Evolutionary conservation across 345 rosid genomes (phyloP).

Genomic region (Bruguiera sexangula): DNA sequence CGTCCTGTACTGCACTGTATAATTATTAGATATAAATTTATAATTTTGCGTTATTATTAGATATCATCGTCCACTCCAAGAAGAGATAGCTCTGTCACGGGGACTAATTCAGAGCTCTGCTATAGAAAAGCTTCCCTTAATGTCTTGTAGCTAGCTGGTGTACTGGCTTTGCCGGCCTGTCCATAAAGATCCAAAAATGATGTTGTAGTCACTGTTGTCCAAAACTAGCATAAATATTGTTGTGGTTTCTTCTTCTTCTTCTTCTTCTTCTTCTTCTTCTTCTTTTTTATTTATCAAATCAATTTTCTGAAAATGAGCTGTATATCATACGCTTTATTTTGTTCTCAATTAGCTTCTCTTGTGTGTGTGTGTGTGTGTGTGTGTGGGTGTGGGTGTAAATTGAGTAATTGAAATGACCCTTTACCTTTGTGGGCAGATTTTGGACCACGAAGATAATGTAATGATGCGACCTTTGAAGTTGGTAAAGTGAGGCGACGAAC

Average conservation of each 20-base stretch:
- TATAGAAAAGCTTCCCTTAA: neutral
- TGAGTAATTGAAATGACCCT: neutral
- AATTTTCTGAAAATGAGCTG: too few relatives aligned
- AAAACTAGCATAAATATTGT: neutral
- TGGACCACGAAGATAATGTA: slow-evolving; percentile 93
- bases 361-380: neutral
- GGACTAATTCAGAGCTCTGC: neutral
- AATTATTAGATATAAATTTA: too few relatives aligned
- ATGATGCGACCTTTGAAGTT: slow-evolving; percentile 88
- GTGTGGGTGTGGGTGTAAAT: neutral
- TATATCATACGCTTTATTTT: too few relatives aligned
- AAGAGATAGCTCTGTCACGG: neutral
- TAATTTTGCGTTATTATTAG: too few relatives aligned
- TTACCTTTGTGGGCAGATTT: slow-evolving; percentile 41
- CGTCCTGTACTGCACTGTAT: too few relatives aligned
- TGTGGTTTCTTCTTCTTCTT: neutral
- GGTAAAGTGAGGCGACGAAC: slow-evolving; percentile 34
- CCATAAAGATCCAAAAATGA: neutral
- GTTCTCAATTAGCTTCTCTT: neutral
- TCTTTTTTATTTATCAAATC: too few relatives aligned
- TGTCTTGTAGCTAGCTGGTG: neutral
- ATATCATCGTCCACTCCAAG: neutral
- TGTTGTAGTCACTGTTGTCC: neutral
- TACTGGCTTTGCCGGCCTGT: neutral
- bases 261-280: too few relatives aligned